A percentile compares a stretch with the other conserved stretches of the same genome.
These are phyloP conservation scores for Aspergillus pseudoviridinutans DNA, from an alignment of 2,329 filamentous ascomycete species.

Conservation along the genomic window DNA sequence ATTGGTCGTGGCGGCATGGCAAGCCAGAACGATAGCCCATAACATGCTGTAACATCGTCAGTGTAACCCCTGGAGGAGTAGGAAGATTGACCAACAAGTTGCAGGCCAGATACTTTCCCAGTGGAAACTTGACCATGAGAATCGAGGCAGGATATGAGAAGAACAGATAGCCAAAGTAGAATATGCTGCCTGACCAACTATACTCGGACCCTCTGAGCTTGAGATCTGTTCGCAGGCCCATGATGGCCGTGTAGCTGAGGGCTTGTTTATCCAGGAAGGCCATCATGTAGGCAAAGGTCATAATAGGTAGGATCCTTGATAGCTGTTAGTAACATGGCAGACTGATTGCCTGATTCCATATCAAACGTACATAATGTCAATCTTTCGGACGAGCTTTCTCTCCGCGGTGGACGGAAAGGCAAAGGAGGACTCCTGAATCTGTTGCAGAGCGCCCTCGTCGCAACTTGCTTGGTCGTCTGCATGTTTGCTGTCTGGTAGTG, in stretches of 20 bases:
- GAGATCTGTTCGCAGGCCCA: constrained; percentile 30
- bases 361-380: constrained; percentile 17
- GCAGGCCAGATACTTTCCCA: constrained; percentile 33
- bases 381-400: constrained; percentile 19
- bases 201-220: constrained; percentile 22
- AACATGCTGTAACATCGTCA: constrained; percentile 14
- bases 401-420: constrained; percentile 15
- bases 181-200: constrained; percentile 20
- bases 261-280: constrained; percentile 37
- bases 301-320: constrained; percentile 21
- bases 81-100: constrained; percentile 13
- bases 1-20: constrained; percentile 35
- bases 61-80: too few relatives aligned
- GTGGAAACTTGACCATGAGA: constrained; percentile 33
- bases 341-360: not conserved
- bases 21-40: constrained; percentile 29
- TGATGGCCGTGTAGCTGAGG: constrained; percentile 29
- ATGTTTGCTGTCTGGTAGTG: not conserved
- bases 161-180: constrained; percentile 26
- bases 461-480: not conserved
- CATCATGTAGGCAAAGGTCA: constrained; percentile 26
- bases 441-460: constrained; percentile 11
- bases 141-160: constrained; percentile 34
- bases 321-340: not conserved
- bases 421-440: constrained; percentile 3